Conservation (phyloP, 495 filamentous ascomycete genomes). For the Mycothermus thermophilus region DNA sequence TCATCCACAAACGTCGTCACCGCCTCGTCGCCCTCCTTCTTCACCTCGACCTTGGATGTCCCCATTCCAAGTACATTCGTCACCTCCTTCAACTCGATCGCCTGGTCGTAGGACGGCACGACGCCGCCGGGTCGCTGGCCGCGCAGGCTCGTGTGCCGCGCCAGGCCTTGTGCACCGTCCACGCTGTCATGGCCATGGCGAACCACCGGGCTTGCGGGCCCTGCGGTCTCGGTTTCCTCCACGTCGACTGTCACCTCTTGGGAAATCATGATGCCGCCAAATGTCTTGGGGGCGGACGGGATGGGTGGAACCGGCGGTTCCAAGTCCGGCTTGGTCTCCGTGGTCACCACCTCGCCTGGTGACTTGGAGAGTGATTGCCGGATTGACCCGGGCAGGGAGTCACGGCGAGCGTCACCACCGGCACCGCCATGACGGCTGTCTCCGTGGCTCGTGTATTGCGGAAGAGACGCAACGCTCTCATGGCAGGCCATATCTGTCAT, state of each 20-base stretch:
- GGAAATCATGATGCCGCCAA: conserved; percentile 32
- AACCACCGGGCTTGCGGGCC: background rate
- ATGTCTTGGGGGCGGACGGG: conserved; percentile 4
- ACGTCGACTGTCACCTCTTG: conserved; percentile 25
- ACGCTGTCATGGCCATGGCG: background rate
- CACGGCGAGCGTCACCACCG: conserved; percentile 40
- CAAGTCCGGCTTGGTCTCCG: background rate
- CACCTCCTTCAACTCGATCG: conserved; percentile 6
- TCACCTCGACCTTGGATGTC: conserved; percentile 10
- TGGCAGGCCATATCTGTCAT: conserved; percentile 7
- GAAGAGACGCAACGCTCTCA: conserved; percentile 6
- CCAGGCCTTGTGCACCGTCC: background rate
- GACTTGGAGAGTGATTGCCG: too few relatives aligned
- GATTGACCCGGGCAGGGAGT: too few relatives aligned
- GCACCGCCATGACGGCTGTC: conserved; percentile 35
- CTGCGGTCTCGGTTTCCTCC: conserved; percentile 1
- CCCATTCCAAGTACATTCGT: conserved; percentile 5
- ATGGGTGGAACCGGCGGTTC: background rate
- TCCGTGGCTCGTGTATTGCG: conserved; percentile 1
- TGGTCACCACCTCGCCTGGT: background rate
- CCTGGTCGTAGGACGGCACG: conserved; percentile 3
- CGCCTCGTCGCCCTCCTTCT: conserved; percentile 12
- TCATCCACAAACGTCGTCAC: conserved; percentile 28
- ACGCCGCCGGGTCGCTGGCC: background rate
- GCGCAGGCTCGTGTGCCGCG: conserved; percentile 3